Conservation (phyloP, 2,329 filamentous ascomycete species). For the Aureobasidium musti region DNA sequence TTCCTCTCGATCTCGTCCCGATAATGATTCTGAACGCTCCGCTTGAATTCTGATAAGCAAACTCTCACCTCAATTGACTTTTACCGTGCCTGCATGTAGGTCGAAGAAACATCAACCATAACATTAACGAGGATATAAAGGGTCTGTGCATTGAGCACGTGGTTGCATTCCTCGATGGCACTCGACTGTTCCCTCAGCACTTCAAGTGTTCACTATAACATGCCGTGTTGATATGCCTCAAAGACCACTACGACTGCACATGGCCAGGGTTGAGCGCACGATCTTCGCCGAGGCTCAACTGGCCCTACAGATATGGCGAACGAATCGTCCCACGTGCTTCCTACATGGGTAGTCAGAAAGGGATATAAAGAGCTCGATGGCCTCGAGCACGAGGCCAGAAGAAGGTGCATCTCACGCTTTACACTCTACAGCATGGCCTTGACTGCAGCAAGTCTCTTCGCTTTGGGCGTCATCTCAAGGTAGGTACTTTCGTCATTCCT, state of each 20-base stretch:
- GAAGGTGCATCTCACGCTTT: neutral
- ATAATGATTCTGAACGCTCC: neutral
- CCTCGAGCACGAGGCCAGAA: neutral
- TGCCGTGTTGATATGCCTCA: conserved; percentile 6
- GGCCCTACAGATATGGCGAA: conserved; percentile 18
- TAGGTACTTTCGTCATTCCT: neutral
- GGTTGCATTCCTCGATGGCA: neutral
- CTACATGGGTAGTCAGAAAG: neutral
- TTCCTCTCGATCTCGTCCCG: neutral
- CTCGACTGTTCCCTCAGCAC: neutral
- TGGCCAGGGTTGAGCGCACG: neutral
- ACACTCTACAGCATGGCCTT: conserved; percentile 12
- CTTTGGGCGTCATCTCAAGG: conserved; percentile 22
- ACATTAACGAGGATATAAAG: neutral
- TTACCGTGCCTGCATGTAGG: conserved; percentile 5
- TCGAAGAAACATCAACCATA: neutral
- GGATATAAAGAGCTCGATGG: conserved; percentile 3
- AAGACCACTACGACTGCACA: neutral
- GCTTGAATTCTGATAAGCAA: neutral
- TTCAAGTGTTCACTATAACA: neutral
- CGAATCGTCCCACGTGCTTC: conserved; percentile 17
- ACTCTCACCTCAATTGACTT: conserved; percentile 20
- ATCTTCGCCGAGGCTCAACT: neutral
- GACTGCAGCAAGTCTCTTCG: conserved; percentile 7
- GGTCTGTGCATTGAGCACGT: conserved; percentile 25